These are phyloP conservation scores for Citrus maxima DNA, from an alignment of 345 rosid genomes.

Conservation along the genomic window DNA sequence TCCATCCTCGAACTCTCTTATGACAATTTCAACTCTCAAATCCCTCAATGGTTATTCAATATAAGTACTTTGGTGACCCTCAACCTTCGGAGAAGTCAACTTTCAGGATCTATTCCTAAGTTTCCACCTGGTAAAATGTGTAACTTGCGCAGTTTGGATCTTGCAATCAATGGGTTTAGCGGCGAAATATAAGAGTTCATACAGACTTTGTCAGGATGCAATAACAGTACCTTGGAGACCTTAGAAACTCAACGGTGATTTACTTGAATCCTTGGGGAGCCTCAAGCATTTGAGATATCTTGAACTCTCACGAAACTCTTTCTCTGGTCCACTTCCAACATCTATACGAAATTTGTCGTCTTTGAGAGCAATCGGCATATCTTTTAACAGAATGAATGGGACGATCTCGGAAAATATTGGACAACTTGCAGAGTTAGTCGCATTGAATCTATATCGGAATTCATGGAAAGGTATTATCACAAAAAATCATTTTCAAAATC, in stretches of 20 bases:
- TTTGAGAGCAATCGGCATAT: constrained; percentile 15
- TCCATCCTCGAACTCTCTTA: constrained; percentile 24
- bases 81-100: neutral
- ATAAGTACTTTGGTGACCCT: neutral
- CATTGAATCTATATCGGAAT: neutral
- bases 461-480: constrained; percentile 3
- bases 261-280: constrained; percentile 10
- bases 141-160: constrained; percentile 6
- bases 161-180: neutral
- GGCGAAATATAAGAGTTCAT: neutral
- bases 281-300: constrained; percentile 2
- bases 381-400: constrained; percentile 7
- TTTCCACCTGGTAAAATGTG: neutral
- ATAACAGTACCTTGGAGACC: neutral
- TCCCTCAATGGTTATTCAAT: constrained; percentile 24
- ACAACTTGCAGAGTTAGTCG: neutral
- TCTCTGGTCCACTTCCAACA: constrained; percentile 24
- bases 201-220: constrained; percentile 5
- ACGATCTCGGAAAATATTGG: neutral
- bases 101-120: constrained; percentile 2
- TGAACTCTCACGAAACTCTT: neutral
- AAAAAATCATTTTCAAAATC: constrained; percentile 15
- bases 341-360: constrained; percentile 20
- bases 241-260: neutral
- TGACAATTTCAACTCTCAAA: constrained; percentile 24